phyloP scores from a whole-genome alignment of 768 basidiomycete genomes.

The Tylopilus balloui region DNA sequence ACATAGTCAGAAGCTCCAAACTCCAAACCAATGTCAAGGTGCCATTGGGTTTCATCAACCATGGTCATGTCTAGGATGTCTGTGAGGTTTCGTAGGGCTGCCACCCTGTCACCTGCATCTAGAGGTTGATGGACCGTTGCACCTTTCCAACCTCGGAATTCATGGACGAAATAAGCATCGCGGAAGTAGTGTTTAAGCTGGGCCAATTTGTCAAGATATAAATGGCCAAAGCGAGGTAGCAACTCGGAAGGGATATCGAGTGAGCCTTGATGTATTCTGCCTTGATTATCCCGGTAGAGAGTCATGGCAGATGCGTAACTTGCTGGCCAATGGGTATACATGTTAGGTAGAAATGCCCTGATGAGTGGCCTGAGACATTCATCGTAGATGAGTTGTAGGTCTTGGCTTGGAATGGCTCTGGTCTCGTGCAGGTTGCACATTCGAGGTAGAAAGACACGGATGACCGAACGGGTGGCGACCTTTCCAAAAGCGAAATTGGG shows the following conservation, averaged over 20 bases:
- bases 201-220: neutral
- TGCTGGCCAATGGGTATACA: neutral
- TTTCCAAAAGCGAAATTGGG: constrained; percentile 1
- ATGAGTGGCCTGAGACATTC: neutral
- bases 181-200: neutral
- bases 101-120: too few relatives aligned
- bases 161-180: constrained; percentile 11
- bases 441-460: neutral
- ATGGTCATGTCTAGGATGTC: neutral
- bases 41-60: neutral
- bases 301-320: neutral
- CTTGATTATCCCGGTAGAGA: neutral
- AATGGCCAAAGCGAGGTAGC: neutral
- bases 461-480: neutral
- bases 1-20: neutral
- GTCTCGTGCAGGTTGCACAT: neutral
- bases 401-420: neutral
- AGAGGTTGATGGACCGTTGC: neutral
- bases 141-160: constrained; percentile 9
- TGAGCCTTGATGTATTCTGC: neutral
- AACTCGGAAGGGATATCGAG: neutral
- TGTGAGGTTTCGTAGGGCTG: too few relatives aligned
- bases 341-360: neutral
- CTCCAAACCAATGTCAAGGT: neutral
- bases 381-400: neutral